phyloP scores from a whole-genome alignment of 2,329 filamentous ascomycete species.

The Botrytis fabae region DNA sequence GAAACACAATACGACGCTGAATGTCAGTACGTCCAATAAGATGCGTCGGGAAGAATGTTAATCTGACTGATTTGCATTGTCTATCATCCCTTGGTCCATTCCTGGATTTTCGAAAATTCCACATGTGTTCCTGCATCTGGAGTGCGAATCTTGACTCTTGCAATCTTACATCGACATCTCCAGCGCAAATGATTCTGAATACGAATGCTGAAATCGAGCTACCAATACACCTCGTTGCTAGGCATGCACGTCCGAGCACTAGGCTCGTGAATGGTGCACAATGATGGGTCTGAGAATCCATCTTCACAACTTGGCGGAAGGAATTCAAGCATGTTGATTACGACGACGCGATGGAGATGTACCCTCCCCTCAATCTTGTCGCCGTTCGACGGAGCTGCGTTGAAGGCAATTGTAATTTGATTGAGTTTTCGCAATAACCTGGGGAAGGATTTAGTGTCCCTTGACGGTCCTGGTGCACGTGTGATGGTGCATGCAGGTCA shows the following conservation, averaged over 20 bases:
- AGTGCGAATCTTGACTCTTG: background rate
- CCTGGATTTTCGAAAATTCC: background rate
- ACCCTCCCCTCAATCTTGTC: background rate
- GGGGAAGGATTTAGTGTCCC: background rate
- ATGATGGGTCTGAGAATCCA: background rate
- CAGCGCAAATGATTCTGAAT: background rate
- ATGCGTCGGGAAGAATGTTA: background rate
- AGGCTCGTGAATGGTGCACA: background rate
- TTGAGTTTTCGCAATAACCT: background rate
- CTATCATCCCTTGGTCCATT: background rate
- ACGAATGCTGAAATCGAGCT: background rate
- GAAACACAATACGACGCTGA: constrained; percentile 2
- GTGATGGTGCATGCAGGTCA: background rate
- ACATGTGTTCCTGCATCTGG: background rate
- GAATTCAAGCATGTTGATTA: background rate
- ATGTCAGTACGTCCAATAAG: background rate
- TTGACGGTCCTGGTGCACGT: background rate
- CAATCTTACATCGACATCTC: background rate
- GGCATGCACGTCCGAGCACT: background rate
- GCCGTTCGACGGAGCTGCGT: background rate
- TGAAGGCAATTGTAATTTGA: background rate
- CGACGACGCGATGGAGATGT: background rate
- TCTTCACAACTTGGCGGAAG: background rate
- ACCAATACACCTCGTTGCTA: background rate
- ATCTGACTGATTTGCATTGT: constrained; percentile 2